Evolutionary conservation across 129 eudicot species (phyloP), one percentile per base, ranked within the genome.

Genomic region (Pseudognaphalium luteoalbum): DNA sequence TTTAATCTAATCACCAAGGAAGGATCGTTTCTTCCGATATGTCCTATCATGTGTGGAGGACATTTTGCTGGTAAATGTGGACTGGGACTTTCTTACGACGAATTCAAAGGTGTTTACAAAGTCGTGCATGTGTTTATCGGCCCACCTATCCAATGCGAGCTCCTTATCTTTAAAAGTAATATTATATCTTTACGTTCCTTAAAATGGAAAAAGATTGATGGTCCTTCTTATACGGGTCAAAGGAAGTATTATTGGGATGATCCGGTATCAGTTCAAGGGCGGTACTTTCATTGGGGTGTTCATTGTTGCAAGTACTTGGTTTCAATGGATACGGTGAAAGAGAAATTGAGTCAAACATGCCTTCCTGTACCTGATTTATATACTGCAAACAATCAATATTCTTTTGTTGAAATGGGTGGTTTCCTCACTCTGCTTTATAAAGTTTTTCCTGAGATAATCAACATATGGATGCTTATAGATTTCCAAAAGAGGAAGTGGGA

Each of bases 211-310:
- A 80, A 39, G 39, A 35, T 80, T 6, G 66, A 29, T 12, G 81
- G 75, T 21, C 79, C 84, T 5, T 42, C 51, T 19, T 74, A 56
- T 25, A 66, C 47, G 60, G 81, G 78, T 71, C 15, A 70, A 17
- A 71, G 76, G 58, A 68, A 33, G 25, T 60, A 52, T 37, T 51
- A 51, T 65, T 83, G 84, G 84, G 78, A 75, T 11, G 79, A 80
- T 64, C 84, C 86, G 3, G 71, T 83, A 44, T 79, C 68, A 1
- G 68, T 80, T 65, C 50, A 58, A 51, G 87, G 81, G 0, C 34
- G 84, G 65, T 80, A 80, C 70, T 6, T 84, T 59, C 78, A 84
- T 64, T 80, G 87, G 87, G 76, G 75, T 16, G 84, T 76, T 58
- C 70, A 42, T 47, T 71, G 68, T 71, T 42, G 70, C 8, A 72